These are phyloP conservation scores for Microsporum ferrugineum DNA, from an alignment of 2,329 filamentous ascomycete species.

Conservation along the genomic window DNA sequence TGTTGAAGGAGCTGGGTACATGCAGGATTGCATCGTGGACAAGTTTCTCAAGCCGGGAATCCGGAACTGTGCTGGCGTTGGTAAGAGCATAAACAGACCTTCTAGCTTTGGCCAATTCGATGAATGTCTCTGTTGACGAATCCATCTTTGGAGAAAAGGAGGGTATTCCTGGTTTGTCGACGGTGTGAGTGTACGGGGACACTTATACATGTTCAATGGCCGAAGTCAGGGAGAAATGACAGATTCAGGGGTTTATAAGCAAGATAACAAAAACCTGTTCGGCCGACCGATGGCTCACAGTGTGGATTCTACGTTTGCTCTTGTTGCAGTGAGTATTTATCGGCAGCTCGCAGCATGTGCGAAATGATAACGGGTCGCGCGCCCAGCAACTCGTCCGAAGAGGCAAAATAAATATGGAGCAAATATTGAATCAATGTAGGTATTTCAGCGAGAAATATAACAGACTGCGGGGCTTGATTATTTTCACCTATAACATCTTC, in stretches of 20 bases:
- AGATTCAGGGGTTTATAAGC: no score
- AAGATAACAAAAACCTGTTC: no score
- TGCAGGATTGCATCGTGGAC: conserved; percentile 47
- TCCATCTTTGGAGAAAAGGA: neutral
- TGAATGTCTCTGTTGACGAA: neutral
- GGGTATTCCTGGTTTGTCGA: neutral
- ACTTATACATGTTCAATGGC: neutral
- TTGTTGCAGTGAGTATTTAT: no score
- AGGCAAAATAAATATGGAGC: neutral
- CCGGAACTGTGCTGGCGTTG: conserved; percentile 25
- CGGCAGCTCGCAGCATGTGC: neutral
- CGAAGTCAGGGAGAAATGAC: no score
- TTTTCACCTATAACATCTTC: no score
- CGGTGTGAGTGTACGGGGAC: neutral
- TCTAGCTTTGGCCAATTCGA: conserved; percentile 25
- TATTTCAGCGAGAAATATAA: neutral
- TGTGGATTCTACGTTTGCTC: no score
- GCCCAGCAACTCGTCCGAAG: neutral
- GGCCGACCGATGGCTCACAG: no score
- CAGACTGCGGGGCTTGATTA: no score
- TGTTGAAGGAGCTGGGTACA: conserved; percentile 78
- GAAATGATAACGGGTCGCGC: neutral
- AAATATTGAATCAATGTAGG: neutral
- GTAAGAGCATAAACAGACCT: conserved; percentile 29
- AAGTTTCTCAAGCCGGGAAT: conserved; percentile 28